Percentiles rank a stretch among this genome's conserved stretches.
These are phyloP conservation scores for Wallacemonas sp. DNA, from an alignment of 208 protist genomes.

Conservation along the genomic window DNA sequence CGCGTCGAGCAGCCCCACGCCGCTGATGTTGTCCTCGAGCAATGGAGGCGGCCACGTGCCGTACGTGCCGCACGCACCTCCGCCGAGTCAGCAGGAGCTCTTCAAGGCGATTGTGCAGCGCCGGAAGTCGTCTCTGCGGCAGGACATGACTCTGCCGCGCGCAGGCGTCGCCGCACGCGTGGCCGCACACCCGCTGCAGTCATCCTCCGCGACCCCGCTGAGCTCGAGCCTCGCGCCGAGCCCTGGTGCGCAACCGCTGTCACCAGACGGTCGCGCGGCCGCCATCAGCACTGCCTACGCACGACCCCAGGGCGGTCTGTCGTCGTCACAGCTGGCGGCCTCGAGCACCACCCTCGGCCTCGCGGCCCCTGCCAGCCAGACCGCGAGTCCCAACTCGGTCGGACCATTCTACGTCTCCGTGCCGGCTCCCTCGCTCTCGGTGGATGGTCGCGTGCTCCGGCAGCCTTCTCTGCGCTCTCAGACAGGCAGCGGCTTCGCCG, in stretches of 20 bases:
- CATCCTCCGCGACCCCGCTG: background rate
- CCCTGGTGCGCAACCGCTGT: background rate
- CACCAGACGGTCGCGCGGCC: background rate
- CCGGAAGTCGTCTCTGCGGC: constrained; percentile 7
- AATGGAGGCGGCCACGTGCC: background rate
- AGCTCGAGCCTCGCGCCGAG: background rate
- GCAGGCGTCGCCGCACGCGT: too few relatives aligned
- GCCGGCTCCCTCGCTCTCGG: background rate
- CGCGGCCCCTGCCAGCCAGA: background rate
- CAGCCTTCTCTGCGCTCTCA: constrained; percentile 1
- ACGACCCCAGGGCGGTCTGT: too few relatives aligned
- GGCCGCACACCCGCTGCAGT: background rate
- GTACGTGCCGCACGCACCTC: background rate
- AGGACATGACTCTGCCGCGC: too few relatives aligned
- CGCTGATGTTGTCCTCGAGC: background rate
- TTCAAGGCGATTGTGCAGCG: constrained; percentile 17
- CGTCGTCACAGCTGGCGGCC: too few relatives aligned
- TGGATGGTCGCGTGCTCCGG: background rate
- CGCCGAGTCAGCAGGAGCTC: constrained; percentile 16
- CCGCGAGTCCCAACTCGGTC: background rate
- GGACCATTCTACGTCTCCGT: background rate
- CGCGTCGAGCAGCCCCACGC: background rate
- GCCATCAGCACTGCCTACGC: too few relatives aligned
- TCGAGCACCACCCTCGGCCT: background rate
- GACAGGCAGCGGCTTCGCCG: too few relatives aligned